Base-by-base conservation (phyloP, 495 filamentous ascomycete species). In the Xylaria flabelliformis region DNA sequence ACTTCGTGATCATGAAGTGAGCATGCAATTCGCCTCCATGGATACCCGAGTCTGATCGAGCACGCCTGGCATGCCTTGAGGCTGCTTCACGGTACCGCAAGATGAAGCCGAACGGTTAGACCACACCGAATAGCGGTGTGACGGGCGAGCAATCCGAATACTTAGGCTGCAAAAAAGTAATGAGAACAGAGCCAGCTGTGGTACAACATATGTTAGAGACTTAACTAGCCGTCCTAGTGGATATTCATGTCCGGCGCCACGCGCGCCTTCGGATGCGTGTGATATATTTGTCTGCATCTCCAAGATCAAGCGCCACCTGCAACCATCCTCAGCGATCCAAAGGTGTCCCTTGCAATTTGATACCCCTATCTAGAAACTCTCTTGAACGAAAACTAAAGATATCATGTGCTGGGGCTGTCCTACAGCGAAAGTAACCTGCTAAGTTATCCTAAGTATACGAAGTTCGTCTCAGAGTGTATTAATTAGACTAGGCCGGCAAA, bases 161-260 rank as follows among this genome's bases (percentile, higher is more conserved):
- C 13, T 64, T n/a, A 15, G 26, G 39, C 21, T 64, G 61, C 61
- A 21, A 63, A 44, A 44, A 64, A 15, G 36, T 29, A 64, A 26
- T 64, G 39, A 26, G 26, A 29, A 42, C 29, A 42, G 39, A 44
- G 39, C 10, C 34, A 62, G 59, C 34, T 21, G 59, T 62, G 59
- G 59, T n/a, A 62, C 59, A 24, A 41, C 59, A 42, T 62, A 13
- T 41, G 59, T 21, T n/a, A 36, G n/a, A 41, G 58, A 41, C 34
- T 62, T 62, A 34, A 62, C 29, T 21, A 62, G 58, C 17, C 34
- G 65, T 53, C 26, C 58, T 56, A 21, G 42, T 48, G n/a, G 17
- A 70, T 24, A 42, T 29, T 44, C 48, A 53, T 64, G 67, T 29
- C 24, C 32, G 55, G 53, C 65, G 50, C 66, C 68, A 70, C 56